Evolutionary conservation across 179 eudicot species (phyloP).

Genomic region (Heliamphora pulchella): DNA sequence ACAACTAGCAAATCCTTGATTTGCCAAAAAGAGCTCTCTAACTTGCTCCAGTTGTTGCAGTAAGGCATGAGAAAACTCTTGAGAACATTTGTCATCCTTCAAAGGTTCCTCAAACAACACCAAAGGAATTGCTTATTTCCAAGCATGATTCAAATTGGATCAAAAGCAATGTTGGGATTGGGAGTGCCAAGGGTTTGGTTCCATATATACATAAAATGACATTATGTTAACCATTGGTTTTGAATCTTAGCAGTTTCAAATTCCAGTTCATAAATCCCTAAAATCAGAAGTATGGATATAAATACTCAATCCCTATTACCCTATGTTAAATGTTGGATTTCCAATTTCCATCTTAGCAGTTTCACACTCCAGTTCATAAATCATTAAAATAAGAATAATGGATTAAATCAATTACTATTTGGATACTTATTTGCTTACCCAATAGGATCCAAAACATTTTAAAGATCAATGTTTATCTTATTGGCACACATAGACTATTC

Average conservation of each 20-base stretch:
- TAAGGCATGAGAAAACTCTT: not conserved
- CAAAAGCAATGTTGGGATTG: not conserved
- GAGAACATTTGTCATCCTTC: not conserved
- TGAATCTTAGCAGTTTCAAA: not conserved
- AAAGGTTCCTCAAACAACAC: not conserved
- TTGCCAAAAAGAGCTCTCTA: not conserved
- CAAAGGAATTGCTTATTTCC: not conserved
- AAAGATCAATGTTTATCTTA: not conserved
- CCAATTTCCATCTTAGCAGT: too few relatives aligned
- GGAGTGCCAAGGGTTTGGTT: not conserved
- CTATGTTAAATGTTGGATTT: too few relatives aligned
- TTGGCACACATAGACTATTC: not conserved
- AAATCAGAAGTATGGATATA: not conserved
- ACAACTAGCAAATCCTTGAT: not conserved
- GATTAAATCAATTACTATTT: not conserved
- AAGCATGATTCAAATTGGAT: not conserved
- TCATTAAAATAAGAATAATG: too few relatives aligned
- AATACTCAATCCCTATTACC: not conserved
- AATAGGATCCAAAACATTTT: not conserved
- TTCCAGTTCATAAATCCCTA: not conserved
- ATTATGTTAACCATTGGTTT: not conserved
- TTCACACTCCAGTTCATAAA: too few relatives aligned
- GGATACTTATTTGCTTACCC: not conserved
- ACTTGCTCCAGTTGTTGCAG: not conserved
- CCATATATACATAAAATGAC: not conserved